phyloP scores from a whole-genome alignment of 768 basidiomycete genomes.

The Pisolithus sp. region DNA sequence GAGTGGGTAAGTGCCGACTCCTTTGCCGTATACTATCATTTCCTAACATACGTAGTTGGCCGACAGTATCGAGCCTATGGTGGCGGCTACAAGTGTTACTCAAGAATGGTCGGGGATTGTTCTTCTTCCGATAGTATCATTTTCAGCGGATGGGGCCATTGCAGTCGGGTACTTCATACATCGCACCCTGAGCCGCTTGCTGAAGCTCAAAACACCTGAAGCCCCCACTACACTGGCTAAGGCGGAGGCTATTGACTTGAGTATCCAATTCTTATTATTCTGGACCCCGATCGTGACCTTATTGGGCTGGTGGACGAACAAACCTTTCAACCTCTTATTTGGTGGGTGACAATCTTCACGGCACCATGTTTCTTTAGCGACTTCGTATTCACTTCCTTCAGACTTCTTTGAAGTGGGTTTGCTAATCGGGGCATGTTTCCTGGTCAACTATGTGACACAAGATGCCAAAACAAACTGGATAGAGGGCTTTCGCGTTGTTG shows the following conservation, averaged over 20 bases:
- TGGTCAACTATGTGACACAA: constrained; percentile 76
- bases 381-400: constrained; percentile 18
- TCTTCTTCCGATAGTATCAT: constrained; percentile 66
- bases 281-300: constrained; percentile 74
- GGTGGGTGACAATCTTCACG: constrained; percentile 35
- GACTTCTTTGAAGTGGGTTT: constrained; percentile 66
- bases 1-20: constrained; percentile 48
- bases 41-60: constrained; percentile 42
- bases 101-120: constrained; percentile 68
- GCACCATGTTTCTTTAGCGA: background rate
- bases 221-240: constrained; percentile 56
- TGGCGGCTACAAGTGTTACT: constrained; percentile 35
- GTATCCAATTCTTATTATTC: constrained; percentile 71
- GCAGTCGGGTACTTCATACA: constrained; percentile 47
- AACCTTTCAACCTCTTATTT: constrained; percentile 60
- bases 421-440: constrained; percentile 60
- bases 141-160: constrained; percentile 62
- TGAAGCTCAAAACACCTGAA: constrained; percentile 22
- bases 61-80: constrained; percentile 54
- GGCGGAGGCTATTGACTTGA: constrained; percentile 67
- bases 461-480: constrained; percentile 78
- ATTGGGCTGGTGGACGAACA: constrained; percentile 59
- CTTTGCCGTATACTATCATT: background rate
- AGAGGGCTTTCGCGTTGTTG: constrained; percentile 61
- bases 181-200: background rate